Evolutionary conservation across 768 basidiomycete species (phyloP).

Genomic region (Lactarius pseudohatsudake): DNA sequence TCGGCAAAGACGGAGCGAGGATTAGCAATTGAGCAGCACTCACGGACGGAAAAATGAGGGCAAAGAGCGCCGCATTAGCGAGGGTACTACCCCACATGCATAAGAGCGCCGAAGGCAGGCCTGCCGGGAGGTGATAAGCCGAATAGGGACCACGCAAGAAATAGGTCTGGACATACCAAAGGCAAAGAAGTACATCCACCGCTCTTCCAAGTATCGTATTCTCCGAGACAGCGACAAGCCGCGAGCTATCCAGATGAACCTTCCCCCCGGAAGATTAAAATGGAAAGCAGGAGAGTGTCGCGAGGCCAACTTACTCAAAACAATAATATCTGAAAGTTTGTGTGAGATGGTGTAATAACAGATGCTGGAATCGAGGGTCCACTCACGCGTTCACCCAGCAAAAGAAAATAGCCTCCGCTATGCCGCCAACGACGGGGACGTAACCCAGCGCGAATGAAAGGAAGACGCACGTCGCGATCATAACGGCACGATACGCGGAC

Average conservation of each 20-base stretch:
- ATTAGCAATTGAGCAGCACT: slow-evolving; percentile 33
- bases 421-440: slow-evolving; percentile 64
- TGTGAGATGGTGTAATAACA: slow-evolving; percentile 8
- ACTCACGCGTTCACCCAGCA: slow-evolving; percentile 90
- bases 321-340: slow-evolving; percentile 68
- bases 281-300: neutral
- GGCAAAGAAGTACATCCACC: slow-evolving; percentile 86
- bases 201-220: slow-evolving; percentile 76
- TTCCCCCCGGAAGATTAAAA: slow-evolving; percentile 33
- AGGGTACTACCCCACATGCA: slow-evolving; percentile 74
- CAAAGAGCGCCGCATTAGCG: slow-evolving; percentile 81
- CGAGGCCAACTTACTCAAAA: slow-evolving; percentile 63
- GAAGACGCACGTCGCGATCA: slow-evolving; percentile 74
- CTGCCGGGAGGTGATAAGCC: slow-evolving; percentile 37
- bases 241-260: slow-evolving; percentile 77
- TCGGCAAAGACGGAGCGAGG: slow-evolving; percentile 3
- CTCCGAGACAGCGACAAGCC: slow-evolving; percentile 67
- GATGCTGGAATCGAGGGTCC: neutral
- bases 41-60: slow-evolving; percentile 77
- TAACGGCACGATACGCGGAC: slow-evolving; percentile 77
- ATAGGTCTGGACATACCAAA: slow-evolving; percentile 53
- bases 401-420: slow-evolving; percentile 65
- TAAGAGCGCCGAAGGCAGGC: slow-evolving; percentile 66
- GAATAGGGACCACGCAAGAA: slow-evolving; percentile 7
- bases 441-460: slow-evolving; percentile 63